Evolutionary conservation across 208 protist species (phyloP).

Genomic region (Leishmania mexicana): DNA sequence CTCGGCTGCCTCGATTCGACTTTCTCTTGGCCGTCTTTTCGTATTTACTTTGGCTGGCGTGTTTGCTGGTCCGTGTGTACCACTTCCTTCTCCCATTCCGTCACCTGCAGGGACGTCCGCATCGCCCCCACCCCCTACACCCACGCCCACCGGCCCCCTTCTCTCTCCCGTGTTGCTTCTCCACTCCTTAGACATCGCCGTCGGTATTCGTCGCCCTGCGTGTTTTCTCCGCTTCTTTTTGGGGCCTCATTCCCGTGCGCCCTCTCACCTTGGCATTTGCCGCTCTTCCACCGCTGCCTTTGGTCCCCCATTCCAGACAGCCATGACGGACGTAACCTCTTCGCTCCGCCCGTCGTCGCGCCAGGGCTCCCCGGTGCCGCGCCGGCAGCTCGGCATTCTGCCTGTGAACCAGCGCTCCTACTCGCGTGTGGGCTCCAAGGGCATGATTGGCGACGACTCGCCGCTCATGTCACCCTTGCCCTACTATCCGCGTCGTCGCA

Average conservation of each 20-base stretch:
- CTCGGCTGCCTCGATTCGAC: neutral
- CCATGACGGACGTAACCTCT: constrained; percentile 14
- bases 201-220: neutral
- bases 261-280: neutral
- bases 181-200: neutral
- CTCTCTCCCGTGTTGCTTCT: neutral
- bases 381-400: constrained; percentile 75
- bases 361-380: constrained; percentile 66
- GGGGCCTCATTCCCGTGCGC: neutral
- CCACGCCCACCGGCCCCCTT: neutral
- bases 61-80: neutral
- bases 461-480: constrained; percentile 81
- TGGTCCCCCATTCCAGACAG: neutral
- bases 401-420: constrained; percentile 85
- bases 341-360: constrained; percentile 26
- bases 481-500: constrained; percentile 76
- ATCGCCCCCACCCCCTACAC: neutral
- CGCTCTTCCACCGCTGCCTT: neutral
- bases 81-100: neutral
- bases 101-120: neutral
- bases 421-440: constrained; percentile 71
- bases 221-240: neutral
- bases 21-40: neutral
- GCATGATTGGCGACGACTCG: constrained; percentile 62
- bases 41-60: neutral